Evolutionary conservation across 2,329 filamentous ascomycete species (phyloP).

Genomic region (Ophidiomyces ophidiicola): DNA sequence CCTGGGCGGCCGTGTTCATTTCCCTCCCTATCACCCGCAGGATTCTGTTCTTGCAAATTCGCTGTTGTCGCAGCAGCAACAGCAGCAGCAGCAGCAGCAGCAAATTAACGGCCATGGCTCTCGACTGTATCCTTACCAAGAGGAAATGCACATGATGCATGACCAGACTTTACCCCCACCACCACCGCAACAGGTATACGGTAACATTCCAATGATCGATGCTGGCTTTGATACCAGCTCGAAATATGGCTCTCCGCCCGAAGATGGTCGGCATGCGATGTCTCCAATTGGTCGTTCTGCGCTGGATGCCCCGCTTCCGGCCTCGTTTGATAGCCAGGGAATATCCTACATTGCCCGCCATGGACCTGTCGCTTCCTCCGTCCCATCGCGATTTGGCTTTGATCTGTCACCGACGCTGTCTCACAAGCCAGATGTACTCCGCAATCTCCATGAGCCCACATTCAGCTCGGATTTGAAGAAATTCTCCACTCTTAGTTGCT

Average conservation of each 20-base stretch:
- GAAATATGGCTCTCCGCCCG: slow-evolving; percentile 72
- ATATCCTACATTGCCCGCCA: slow-evolving; percentile 84
- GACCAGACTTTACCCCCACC: slow-evolving; percentile 31
- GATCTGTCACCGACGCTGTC: slow-evolving; percentile 61
- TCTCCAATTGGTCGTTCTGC: slow-evolving; percentile 70
- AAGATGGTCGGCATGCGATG: slow-evolving; percentile 63
- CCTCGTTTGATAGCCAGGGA: slow-evolving; percentile 92
- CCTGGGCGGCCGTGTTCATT: slow-evolving; percentile 55
- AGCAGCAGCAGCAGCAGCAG: slow-evolving; percentile 48
- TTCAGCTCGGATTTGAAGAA: slow-evolving; percentile 60
- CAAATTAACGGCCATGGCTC: slow-evolving; percentile 41
- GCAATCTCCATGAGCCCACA: slow-evolving; percentile 52
- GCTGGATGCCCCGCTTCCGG: slow-evolving; percentile 80
- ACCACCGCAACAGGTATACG: slow-evolving; percentile 27
- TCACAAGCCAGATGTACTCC: slow-evolving; percentile 46
- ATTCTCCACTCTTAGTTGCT: slow-evolving; percentile 43
- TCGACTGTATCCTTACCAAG: slow-evolving; percentile 32
- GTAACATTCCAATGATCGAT: slow-evolving; percentile 45
- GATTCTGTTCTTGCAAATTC: slow-evolving; percentile 64
- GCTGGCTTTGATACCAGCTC: slow-evolving; percentile 47
- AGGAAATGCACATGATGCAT: slow-evolving; percentile 33
- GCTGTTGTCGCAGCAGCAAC: slow-evolving; percentile 50
- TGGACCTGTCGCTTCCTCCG: slow-evolving; percentile 80
- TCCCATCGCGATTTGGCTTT: slow-evolving; percentile 81
- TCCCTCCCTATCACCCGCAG: slow-evolving; percentile 49